Evolutionary conservation across 2,329 filamentous ascomycete species (phyloP), one percentile per base, ranked within the genome.

Genomic region (Fusarium keratoplasticum): DNA sequence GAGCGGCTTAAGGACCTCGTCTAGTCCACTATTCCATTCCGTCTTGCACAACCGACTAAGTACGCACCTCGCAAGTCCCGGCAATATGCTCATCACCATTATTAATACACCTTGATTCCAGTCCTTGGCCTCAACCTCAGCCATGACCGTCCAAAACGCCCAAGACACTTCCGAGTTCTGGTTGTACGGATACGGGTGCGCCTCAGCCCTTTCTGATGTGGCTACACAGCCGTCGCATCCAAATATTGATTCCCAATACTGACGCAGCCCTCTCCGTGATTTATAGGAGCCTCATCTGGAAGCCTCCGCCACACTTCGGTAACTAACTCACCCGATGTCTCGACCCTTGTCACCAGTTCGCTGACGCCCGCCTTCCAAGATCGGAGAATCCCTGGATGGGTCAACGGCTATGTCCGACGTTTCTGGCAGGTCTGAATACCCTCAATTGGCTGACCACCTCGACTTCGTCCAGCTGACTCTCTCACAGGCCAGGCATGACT

Each of bases 271-370:
- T 65, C 47, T 70, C 61, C 58, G 55, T 35, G 22, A 20, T 57
- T 61, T 52, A 35, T 66, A 86, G 96, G 85, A 98, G 95, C 82
- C 85, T 99, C 81, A 98, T 99, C 78, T 99, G 95, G 95, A 99
- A 98, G 83, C 96, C 96, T 66, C 96, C 96, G 71, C 96, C 96
- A 76, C 94, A 98, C 81, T 98, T 93, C 82, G 96, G 96, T 98
- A 92, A 73, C 29, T 65, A 55, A 64, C 54, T 22, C 20, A n/a
- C 22, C 58, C 59, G 44, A 52, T 47, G 47, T 42, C 33, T 40
- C 66, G 36, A 54, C 18, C 67, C 58, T 64, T 40, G 40, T 64
- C 33, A 25, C 31, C 54, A 62, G 35, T 36, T 40, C 29, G 11
- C 65, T 71, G 16, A 76, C 55, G 27, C 62, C 31, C 36, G n/a